Evolutionary conservation across 352 stramenopile genomes (phyloP), one percentile per base, ranked within the genome.

Genomic region (Globisporangium alternatum): DNA sequence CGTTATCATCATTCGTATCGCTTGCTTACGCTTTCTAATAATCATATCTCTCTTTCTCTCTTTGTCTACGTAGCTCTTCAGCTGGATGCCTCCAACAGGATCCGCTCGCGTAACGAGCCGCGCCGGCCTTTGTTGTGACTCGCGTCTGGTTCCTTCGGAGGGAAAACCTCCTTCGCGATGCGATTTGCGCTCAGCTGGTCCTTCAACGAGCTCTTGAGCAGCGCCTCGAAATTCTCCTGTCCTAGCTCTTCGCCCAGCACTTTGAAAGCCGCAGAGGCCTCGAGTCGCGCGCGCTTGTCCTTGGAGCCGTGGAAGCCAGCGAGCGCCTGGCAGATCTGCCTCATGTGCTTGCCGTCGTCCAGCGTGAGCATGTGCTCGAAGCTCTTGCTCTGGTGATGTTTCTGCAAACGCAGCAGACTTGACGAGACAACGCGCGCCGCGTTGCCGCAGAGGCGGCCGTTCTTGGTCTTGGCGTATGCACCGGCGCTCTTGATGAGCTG

Each of bases 401-500:
- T 49, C 15, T 72, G 56, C 19, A 86, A 60, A 1, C 55, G 68
- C 47, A 59, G 10, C 12, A 88, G 60, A 61, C 66, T 75, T 9
- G 63, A 60, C 0, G 78, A 71, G 21, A 89, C 78, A 45, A 86
- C 49, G 31, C 60, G 64, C 22, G 81, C 81, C 15, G 81, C 81
- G 9, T 71, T 67, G 5, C 69, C 77, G 19, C 81, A 83, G 15
- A 93, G 37, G 15, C 88, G 87, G 35, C 60, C 68, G 60, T 79
- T 90, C 68, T 90, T 91, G 68, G 66, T 90, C 49, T 56, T 62
- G 1, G 82, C 80, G 55, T 85, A 90, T 13, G 56, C 52, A 2
- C 81, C 65, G 22, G 62, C 70, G 5, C 67, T 68, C 3, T 52
- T 68, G 57, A 91, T 66, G 31, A 91, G 76, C 22, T 69, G 65